phyloP scores from a whole-genome alignment of 371 early-diverging fungal genomes.

The Mortierella sp. region DNA sequence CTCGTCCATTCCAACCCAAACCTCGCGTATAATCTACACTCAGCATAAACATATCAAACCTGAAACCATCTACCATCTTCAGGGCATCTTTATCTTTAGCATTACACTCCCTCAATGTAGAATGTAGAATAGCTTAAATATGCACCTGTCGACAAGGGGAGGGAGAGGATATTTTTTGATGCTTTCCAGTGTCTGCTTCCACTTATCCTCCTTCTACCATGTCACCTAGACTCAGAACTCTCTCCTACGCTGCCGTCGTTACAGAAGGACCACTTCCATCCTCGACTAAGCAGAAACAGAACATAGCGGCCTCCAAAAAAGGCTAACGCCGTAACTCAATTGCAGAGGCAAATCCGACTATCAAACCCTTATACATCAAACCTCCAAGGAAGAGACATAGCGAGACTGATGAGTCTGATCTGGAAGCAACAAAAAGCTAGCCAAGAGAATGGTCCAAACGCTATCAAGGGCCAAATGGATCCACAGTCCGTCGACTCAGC shows the following conservation, averaged over 20 bases:
- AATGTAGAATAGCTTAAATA: background rate
- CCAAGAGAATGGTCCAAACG: too few relatives aligned
- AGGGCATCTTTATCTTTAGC: background rate
- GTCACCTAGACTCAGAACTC: background rate
- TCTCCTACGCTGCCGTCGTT: background rate
- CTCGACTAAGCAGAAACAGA: background rate
- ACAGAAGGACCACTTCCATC: background rate
- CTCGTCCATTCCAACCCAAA: background rate
- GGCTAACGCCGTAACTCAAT: background rate
- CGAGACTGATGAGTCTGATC: too few relatives aligned
- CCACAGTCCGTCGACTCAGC: background rate
- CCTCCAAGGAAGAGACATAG: too few relatives aligned
- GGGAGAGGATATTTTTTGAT: background rate
- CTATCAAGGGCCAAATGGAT: background rate
- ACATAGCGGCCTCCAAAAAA: background rate
- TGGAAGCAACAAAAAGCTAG: too few relatives aligned
- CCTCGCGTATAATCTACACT: slow-evolving; percentile 5
- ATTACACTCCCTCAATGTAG: slow-evolving; percentile 5
- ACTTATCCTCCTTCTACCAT: background rate
- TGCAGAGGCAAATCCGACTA: too few relatives aligned
- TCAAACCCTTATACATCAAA: too few relatives aligned
- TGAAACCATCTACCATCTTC: background rate
- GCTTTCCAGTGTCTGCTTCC: background rate
- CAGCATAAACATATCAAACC: background rate
- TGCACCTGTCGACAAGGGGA: background rate